Base-by-base conservation (phyloP, 345 rosid genomes). In the Sonneratia caseolaris region DNA sequence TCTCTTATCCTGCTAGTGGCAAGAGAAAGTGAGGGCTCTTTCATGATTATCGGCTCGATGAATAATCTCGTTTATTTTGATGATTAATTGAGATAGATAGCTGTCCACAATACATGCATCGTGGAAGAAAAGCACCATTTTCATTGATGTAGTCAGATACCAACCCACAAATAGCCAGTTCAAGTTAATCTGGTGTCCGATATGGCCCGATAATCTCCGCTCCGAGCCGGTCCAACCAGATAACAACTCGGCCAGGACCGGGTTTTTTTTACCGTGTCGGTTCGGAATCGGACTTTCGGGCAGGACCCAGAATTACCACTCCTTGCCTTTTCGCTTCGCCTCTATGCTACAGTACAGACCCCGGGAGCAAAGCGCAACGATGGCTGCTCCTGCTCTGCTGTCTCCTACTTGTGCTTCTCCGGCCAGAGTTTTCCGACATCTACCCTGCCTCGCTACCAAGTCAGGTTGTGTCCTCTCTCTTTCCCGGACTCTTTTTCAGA, bases 381-480 rank as follows among this genome's bases (percentile, higher is more conserved):
- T 35, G 66, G 66, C 66, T 32, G 38, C 66, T 62, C 66, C 9
- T 24, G 38, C 64, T 5, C 32, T 32, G 19, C 35, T 62, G 40
- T 43, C 68, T 64, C 68, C 76, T 16, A 14, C 66, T 27, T 24
- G 37, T 32, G 37, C 62, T 13, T 22, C 72, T 59, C 45, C 36
- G 15, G 72, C 68, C 47, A 73, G 76, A n/a, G 37, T 37, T 66
- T 37, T 66, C 38, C 37, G 32, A n/a, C 69, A 55, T 70, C 71
- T 43, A 21, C 70, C 43, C 62, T 14, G 32, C 64, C 66, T 70
- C 76, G 55, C 48, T 56, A 73, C 68, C 35, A 69, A 53, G 5
- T 64, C 70, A 68, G 77, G 79, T 76, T 13, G 37, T 45, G 56
- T 64, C 47, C 66, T 18, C 66, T 62, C 36, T 35, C 3, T 27